Evolutionary conservation across 306 rosid species (phyloP).

Genomic region (Pyrus bretschneideri): DNA sequence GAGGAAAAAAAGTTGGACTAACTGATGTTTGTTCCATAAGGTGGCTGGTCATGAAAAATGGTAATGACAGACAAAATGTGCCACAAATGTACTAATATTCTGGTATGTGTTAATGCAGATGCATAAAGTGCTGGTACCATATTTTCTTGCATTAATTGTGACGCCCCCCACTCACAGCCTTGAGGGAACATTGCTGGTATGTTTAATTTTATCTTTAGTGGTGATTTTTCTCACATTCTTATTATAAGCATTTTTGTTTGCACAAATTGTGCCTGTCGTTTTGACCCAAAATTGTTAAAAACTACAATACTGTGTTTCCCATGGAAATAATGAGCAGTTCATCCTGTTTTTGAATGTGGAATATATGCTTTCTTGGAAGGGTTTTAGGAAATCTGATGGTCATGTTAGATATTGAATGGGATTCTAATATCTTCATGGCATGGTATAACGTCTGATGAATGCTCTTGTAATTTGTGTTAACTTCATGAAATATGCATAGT

Average conservation of each 20-base stretch:
- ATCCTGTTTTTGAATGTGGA: background rate
- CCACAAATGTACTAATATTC: background rate
- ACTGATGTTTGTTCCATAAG: background rate
- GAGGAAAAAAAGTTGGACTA: background rate
- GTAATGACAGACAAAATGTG: background rate
- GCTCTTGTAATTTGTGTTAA: background rate
- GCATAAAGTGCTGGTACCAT: constrained; percentile 81
- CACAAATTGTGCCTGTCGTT: background rate
- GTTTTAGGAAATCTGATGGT: background rate
- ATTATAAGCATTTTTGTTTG: background rate
- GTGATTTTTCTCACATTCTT: background rate
- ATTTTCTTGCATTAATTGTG: constrained; percentile 55
- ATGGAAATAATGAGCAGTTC: background rate
- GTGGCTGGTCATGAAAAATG: background rate
- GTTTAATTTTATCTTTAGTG: constrained; percentile 6
- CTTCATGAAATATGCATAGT: background rate
- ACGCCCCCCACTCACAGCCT: constrained; percentile 81
- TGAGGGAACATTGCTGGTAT: constrained; percentile 92
- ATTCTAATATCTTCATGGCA: background rate
- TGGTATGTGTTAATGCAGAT: constrained; percentile 45
- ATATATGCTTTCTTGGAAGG: background rate
- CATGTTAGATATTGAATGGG: background rate
- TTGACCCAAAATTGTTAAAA: constrained; percentile 1
- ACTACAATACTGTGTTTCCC: background rate
- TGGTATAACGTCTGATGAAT: background rate